Percentiles rank a stretch among this genome's conserved stretches.
Conservation (phyloP, 2,329 filamentous ascomycete genomes). For the Fusarium sp. region DNA sequence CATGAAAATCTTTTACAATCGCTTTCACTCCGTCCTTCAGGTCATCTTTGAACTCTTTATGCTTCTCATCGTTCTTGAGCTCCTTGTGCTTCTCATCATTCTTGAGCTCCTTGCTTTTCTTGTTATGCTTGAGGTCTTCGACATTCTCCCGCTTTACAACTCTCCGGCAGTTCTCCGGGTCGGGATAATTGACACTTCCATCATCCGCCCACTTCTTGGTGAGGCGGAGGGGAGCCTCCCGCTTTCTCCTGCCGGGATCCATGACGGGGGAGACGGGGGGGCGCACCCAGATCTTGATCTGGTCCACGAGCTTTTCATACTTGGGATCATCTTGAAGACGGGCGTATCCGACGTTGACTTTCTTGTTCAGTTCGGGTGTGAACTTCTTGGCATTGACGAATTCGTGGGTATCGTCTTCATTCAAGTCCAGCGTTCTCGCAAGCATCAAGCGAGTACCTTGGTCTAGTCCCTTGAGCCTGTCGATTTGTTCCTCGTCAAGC, state of each 20-base stretch:
- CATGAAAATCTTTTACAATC: not conserved
- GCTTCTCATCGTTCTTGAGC: not conserved
- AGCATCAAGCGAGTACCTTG: not conserved
- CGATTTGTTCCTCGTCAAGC: not conserved
- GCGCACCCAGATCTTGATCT: too few relatives aligned
- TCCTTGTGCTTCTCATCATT: not conserved
- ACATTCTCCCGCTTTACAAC: too few relatives aligned
- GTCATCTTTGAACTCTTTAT: not conserved
- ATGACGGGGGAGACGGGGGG: too few relatives aligned
- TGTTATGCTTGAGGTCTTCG: too few relatives aligned
- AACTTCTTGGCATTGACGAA: not conserved
- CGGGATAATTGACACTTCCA: too few relatives aligned
- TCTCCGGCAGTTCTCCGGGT: too few relatives aligned
- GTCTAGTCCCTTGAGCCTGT: not conserved
- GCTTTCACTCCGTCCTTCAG: not conserved
- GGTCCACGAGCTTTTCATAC: not conserved
- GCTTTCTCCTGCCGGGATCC: too few relatives aligned
- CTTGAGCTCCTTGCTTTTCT: too few relatives aligned
- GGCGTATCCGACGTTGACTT: conserved; percentile 15
- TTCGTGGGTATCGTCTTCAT: not conserved
- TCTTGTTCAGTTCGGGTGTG: not conserved
- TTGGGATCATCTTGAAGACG: not conserved
- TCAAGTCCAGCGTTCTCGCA: not conserved
- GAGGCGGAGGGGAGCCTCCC: too few relatives aligned
- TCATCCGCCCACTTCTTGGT: too few relatives aligned